Evolutionary conservation across 1,284 basidiomycete species (phyloP).

Genomic region (Xerocomus minutiporus): DNA sequence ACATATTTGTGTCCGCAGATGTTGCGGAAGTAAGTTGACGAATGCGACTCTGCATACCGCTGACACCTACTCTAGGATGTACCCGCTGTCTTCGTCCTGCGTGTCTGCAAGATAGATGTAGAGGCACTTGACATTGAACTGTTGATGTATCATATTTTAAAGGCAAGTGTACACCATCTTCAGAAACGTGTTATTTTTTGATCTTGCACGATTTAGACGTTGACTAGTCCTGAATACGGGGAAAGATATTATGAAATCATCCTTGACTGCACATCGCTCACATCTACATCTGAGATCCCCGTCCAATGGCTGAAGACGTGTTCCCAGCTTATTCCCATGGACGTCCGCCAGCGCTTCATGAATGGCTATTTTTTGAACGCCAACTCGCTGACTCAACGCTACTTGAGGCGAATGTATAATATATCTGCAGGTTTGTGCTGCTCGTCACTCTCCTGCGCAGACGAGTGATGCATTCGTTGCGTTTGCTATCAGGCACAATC

Average conservation of each 20-base stretch:
- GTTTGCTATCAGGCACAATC: constrained; percentile 43
- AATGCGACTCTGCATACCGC: background rate
- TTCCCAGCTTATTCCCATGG: constrained; percentile 71
- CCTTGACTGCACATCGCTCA: constrained; percentile 80
- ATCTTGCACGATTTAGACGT: constrained; percentile 29
- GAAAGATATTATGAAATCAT: constrained; percentile 67
- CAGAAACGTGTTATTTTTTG: background rate
- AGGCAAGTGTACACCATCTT: constrained; percentile 40
- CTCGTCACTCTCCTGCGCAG: background rate
- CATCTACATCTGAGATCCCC: constrained; percentile 72
- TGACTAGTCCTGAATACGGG: constrained; percentile 42
- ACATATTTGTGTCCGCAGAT: constrained; percentile 65
- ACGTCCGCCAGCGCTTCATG: constrained; percentile 55
- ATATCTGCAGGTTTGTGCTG: constrained; percentile 59
- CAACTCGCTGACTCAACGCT: constrained; percentile 71
- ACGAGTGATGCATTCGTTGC: constrained; percentile 2
- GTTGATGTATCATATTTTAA: constrained; percentile 79
- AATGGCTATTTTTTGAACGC: constrained; percentile 73
- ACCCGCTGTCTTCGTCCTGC: constrained; percentile 57
- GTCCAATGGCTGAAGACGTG: constrained; percentile 79
- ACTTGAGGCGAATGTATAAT: constrained; percentile 71
- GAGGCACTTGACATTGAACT: constrained; percentile 84
- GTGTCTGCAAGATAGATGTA: constrained; percentile 68
- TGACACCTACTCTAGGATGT: constrained; percentile 39
- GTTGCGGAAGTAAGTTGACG: constrained; percentile 43